phyloP scores from a whole-genome alignment of 2,329 filamentous ascomycete species.

The Fusarium sororula region DNA sequence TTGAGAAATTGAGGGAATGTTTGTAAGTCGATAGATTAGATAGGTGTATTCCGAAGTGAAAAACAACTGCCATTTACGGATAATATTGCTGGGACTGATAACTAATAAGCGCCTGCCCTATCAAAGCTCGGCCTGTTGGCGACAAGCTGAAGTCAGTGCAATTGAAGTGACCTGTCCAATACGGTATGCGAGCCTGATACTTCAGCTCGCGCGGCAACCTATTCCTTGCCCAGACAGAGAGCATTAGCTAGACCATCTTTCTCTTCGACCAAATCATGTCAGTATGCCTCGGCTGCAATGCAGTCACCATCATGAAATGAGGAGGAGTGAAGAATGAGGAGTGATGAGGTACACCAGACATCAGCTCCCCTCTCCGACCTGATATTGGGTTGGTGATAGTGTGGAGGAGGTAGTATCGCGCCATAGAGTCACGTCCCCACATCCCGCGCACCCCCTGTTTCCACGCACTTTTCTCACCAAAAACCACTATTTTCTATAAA shows the following conservation, averaged over 20 bases:
- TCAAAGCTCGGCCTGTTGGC: conserved; percentile 9
- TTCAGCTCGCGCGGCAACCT: background rate
- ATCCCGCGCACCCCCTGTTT: too few relatives aligned
- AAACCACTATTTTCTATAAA: too few relatives aligned
- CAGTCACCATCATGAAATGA: conserved; percentile 6
- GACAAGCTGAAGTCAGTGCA: conserved; percentile 5
- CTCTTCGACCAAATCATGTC: background rate
- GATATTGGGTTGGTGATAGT: conserved; percentile 12
- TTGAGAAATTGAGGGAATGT: background rate
- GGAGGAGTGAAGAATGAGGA: background rate
- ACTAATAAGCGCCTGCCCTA: conserved; percentile 14
- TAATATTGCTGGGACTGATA: conserved; percentile 1
- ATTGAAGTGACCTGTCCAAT: background rate
- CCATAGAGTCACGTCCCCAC: too few relatives aligned
- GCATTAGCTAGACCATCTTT: background rate
- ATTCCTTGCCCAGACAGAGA: background rate
- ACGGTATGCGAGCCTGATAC: background rate
- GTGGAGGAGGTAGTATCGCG: conserved; percentile 35
- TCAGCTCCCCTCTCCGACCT: conserved; percentile 23
- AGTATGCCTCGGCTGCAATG: conserved; percentile 10
- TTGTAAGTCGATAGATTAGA: conserved; percentile 4
- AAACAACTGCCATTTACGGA: conserved; percentile 8
- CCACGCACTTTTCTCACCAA: too few relatives aligned
- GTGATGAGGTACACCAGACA: conserved; percentile 27
- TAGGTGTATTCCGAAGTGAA: background rate